A percentile compares a stretch with the other conserved stretches of the same genome.
Conservation (phyloP, 2,329 filamentous ascomycete genomes). For the Ceratocystis lukuohia region DNA sequence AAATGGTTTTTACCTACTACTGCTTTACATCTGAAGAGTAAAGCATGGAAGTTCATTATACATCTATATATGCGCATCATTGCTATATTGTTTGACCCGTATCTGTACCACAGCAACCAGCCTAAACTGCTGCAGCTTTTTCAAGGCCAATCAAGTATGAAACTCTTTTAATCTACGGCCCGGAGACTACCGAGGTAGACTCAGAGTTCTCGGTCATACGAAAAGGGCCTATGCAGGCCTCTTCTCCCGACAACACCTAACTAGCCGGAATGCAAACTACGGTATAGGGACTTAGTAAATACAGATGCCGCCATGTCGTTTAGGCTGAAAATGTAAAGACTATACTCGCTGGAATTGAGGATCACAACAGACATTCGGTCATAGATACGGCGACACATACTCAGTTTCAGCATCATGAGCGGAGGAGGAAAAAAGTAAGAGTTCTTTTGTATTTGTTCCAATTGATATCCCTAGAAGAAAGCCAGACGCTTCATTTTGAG, state of each 20-base stretch:
- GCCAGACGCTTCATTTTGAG: slow-evolving; percentile 19
- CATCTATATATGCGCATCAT: not conserved
- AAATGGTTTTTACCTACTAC: not conserved
- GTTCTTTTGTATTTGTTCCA: slow-evolving; percentile 19
- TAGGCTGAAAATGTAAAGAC: not conserved
- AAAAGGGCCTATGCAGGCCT: slow-evolving; percentile 26
- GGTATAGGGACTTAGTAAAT: not conserved
- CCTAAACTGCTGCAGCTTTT: slow-evolving; percentile 48
- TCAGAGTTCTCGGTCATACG: slow-evolving; percentile 40
- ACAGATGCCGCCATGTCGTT: not conserved
- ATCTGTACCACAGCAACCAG: slow-evolving; percentile 48
- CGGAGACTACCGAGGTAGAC: slow-evolving; percentile 43
- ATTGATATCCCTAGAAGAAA: slow-evolving; percentile 20
- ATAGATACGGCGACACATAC: not conserved
- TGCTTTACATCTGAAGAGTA: not conserved
- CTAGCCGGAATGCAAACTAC: slow-evolving; percentile 33
- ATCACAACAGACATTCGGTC: not conserved
- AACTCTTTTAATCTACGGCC: slow-evolving; percentile 38
- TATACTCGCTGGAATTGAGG: not conserved
- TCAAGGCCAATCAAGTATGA: slow-evolving; percentile 33
- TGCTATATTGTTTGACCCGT: slow-evolving; percentile 43
- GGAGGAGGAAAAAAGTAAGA: slow-evolving; percentile 12
- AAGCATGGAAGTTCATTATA: not conserved
- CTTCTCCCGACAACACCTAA: slow-evolving; percentile 39
- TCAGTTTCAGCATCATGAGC: not conserved